Conservation (phyloP, 352 stramenopile species). For the Globisporangium viniferum region DNA sequence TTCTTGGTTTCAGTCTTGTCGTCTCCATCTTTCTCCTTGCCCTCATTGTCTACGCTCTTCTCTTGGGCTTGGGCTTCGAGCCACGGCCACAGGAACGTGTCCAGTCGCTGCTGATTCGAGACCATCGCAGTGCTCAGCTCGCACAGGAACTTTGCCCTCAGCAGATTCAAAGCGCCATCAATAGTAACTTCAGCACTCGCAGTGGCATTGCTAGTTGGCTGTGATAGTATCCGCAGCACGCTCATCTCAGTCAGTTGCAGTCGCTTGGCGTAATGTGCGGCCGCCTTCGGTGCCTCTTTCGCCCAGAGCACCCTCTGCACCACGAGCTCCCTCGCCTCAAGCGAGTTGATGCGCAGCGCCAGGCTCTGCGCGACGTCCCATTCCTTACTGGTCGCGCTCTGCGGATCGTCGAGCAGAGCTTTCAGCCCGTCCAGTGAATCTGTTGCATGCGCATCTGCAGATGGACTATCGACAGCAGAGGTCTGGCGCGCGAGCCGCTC, state of each 20-base stretch:
- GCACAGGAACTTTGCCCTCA: conserved; percentile 52
- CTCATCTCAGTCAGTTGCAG: conserved; percentile 32
- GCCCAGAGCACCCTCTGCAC: conserved; percentile 37
- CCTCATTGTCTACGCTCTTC: neutral
- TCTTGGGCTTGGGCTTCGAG: conserved; percentile 18
- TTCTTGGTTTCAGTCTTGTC: neutral
- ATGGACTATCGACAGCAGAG: neutral
- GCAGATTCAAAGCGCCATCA: conserved; percentile 20
- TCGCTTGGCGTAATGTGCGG: conserved; percentile 67
- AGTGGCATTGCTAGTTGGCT: neutral
- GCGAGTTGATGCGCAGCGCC: conserved; percentile 35
- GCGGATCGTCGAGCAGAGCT: conserved; percentile 1
- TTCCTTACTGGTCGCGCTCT: conserved; percentile 17
- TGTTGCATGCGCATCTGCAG: neutral
- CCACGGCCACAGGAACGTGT: conserved; percentile 61
- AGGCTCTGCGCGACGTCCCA: conserved; percentile 66
- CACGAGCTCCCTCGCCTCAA: conserved; percentile 34
- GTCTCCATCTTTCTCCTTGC: neutral
- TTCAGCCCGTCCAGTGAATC: conserved; percentile 11
- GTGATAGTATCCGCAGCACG: conserved; percentile 22
- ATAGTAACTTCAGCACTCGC: neutral
- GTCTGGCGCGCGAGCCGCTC: conserved; percentile 17
- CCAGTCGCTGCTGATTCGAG: conserved; percentile 30
- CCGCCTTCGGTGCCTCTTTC: conserved; percentile 39
- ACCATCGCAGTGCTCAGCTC: conserved; percentile 40